Base-by-base conservation (phyloP, 805 yeast genomes). In the Ogataea saltuana region DNA sequence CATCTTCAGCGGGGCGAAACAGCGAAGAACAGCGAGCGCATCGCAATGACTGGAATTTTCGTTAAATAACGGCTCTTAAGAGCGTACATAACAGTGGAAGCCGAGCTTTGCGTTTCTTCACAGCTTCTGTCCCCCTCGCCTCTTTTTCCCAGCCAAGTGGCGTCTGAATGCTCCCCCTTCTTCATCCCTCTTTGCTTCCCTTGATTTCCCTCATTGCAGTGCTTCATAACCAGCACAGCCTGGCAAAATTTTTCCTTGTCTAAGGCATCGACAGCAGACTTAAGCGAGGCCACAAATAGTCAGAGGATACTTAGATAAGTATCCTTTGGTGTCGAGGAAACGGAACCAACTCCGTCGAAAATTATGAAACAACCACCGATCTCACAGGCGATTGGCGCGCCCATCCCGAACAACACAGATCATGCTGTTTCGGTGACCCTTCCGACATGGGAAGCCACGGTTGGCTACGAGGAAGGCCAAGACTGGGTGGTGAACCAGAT, bases 341-440 rank as follows among this genome's bases (percentile, higher is more conserved):
- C 12, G 12, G 13, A 11, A 4, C 12, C 12, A 5, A 25, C 12
- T 6, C n/a, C 28, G 6, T 10, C 28, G 4, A 25, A 9, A 10
- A 22, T 6, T 12, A 38, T 25, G 39, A 41, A 41, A 27, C 47
- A 30, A 15, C 44, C 41, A 21, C 52, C 55, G 6, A 44, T 59
- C 21, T 65, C 68, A 5, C 69, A 78, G 58, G 69, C 67, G 30
- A 76, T 88, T 13, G 97, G 97, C 3, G 84, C 77, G 13, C 80
- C 96, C 1, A 90, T 93, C 45, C 97, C 99, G 3, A 83, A 86
- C 46, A 83, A 88, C 61, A 84, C 95, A 0, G 81, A 84, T 3
- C 98, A 93, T 64, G 97, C 97, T 0, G 96, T 91, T 1, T 87
- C 96, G 10, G 97, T 91, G 35, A 86, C 96, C 2, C 72, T 91